Percentiles rank a stretch among this genome's conserved stretches.
Evolutionary conservation across 805 yeast genomes (phyloP).

Genomic region (Candida yuanshanica): DNA sequence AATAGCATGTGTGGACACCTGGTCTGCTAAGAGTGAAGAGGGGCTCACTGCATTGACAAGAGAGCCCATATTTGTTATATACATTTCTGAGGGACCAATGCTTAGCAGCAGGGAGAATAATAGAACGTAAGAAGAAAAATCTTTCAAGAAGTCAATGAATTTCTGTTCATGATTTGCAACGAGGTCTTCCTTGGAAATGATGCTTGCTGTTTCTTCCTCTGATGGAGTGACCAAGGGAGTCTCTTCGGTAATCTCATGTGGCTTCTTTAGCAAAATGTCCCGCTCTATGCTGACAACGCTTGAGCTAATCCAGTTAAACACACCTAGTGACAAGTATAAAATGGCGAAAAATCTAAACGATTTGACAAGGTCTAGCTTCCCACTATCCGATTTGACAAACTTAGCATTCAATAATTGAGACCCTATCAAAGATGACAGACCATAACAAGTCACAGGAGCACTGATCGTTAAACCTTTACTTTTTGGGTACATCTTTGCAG

Average conservation of each 20-base stretch:
- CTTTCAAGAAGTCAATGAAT: conserved; percentile 26
- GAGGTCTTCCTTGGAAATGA: conserved; percentile 24
- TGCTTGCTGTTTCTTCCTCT: conserved; percentile 14
- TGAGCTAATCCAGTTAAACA: conserved; percentile 58
- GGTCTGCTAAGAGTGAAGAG: conserved; percentile 31
- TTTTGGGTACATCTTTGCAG: conserved; percentile 80
- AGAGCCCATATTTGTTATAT: conserved; percentile 77
- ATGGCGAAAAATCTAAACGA: conserved; percentile 49
- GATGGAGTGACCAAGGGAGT: conserved; percentile 28
- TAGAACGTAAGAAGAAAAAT: conserved; percentile 59
- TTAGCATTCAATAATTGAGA: conserved; percentile 50
- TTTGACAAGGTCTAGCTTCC: conserved; percentile 38
- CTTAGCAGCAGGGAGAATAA: conserved; percentile 57
- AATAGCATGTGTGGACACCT: conserved; percentile 56
- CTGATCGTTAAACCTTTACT: conserved; percentile 78
- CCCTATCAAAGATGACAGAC: conserved; percentile 71
- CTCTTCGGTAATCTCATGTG: conserved; percentile 24
- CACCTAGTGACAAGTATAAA: conserved; percentile 50
- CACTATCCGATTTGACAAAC: conserved; percentile 20
- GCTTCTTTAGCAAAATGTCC: conserved; percentile 17
- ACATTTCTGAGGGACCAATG: conserved; percentile 83
- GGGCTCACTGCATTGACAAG: conserved; percentile 33
- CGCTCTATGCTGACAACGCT: conserved; percentile 52
- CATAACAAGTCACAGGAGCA: conserved; percentile 84
- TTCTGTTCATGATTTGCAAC: conserved; percentile 19